A percentile compares a stretch with the other conserved stretches of the same genome.
Evolutionary conservation across 2,329 filamentous ascomycete species (phyloP).

Genomic region (Elsinoe necatrix): DNA sequence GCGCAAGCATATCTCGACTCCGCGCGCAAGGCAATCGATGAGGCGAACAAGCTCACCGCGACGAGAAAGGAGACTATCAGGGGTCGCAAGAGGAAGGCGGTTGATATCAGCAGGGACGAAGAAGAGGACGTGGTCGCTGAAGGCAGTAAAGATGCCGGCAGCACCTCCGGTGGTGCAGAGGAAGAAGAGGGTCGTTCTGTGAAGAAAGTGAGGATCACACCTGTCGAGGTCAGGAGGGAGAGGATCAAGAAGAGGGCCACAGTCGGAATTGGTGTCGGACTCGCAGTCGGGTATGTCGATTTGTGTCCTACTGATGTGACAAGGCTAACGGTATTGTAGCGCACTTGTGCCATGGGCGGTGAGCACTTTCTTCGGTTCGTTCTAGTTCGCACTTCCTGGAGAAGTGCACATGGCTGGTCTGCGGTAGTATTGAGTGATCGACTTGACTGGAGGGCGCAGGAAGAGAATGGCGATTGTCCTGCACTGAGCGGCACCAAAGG

Average conservation of each 20-base stretch:
- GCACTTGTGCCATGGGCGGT: not conserved
- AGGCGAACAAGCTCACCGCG: constrained; percentile 47
- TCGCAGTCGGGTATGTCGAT: constrained; percentile 76
- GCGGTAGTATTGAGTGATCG: too few relatives aligned
- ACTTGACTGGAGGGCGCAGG: too few relatives aligned
- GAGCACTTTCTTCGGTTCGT: constrained; percentile 4
- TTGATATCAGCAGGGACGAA: constrained; percentile 53
- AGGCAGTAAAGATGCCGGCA: constrained; percentile 13
- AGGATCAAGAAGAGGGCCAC: constrained; percentile 78
- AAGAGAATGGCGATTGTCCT: not conserved
- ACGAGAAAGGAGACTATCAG: constrained; percentile 31
- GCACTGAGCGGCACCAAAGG: not conserved
- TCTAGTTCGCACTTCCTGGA: not conserved
- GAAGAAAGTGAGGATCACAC: constrained; percentile 70
- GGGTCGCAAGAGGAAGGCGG: constrained; percentile 61
- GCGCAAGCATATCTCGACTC: constrained; percentile 75
- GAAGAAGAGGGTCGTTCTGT: constrained; percentile 43
- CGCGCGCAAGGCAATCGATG: constrained; percentile 80
- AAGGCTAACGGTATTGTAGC: not conserved
- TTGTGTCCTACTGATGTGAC: not conserved
- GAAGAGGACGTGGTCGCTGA: constrained; percentile 42
- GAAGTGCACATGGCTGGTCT: too few relatives aligned
- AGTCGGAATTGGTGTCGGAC: constrained; percentile 74
- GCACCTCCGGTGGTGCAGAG: constrained; percentile 24
- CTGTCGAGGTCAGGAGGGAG: constrained; percentile 74